phyloP scores from a whole-genome alignment of 2,329 filamentous ascomycete genomes.

The Gremmenia infestans region DNA sequence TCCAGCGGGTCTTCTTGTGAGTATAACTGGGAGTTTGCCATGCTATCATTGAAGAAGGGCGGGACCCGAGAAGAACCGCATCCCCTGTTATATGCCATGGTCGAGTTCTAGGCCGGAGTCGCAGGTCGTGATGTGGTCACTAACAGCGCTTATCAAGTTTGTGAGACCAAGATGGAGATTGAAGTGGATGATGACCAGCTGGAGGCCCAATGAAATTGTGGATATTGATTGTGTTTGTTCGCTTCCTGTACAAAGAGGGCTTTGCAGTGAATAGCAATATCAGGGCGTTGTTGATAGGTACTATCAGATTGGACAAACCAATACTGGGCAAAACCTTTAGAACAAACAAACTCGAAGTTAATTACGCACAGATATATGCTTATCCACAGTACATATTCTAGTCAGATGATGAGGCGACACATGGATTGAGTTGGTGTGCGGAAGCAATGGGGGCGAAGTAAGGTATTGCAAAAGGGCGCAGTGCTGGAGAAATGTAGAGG shows the following conservation, averaged over 20 bases:
- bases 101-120: constrained; percentile 1
- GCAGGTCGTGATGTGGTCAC: background rate
- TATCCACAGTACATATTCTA: constrained; percentile 17
- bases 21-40: constrained; percentile 5
- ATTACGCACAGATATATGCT: constrained; percentile 10
- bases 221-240: constrained; percentile 6
- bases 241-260: background rate
- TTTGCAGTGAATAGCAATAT: background rate
- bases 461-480: constrained; percentile 11
- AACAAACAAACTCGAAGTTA: constrained; percentile 12
- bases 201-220: constrained; percentile 2
- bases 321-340: background rate
- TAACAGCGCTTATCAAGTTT: constrained; percentile 6
- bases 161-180: constrained; percentile 2
- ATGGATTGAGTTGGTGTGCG: background rate
- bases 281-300: background rate
- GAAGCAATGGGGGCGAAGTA: constrained; percentile 15
- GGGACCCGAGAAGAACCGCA: constrained; percentile 2
- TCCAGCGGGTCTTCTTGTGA: constrained; percentile 6
- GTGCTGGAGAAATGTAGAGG: constrained; percentile 4
- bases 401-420: constrained; percentile 1
- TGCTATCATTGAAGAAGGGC: constrained; percentile 9
- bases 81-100: constrained; percentile 11
- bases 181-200: background rate
- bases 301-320: background rate